A percentile compares a stretch with the other conserved stretches of the same genome.
Evolutionary conservation across 495 filamentous ascomycete species (phyloP).

Genomic region (Clavariopsis aquatica): DNA sequence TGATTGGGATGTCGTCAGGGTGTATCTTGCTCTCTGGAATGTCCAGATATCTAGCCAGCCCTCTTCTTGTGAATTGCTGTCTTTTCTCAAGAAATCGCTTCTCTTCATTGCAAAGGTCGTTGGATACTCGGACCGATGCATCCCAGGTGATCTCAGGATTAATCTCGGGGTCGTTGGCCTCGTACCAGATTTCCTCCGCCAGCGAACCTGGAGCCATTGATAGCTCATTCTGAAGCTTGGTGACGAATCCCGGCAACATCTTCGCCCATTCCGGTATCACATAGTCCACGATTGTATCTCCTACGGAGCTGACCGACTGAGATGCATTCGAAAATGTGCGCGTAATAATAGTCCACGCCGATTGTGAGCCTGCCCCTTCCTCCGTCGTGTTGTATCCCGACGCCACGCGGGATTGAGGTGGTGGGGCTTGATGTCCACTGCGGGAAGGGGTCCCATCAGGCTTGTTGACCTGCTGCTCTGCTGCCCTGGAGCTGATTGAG

Average conservation of each 20-base stretch:
- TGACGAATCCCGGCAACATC: slow-evolving; percentile 70
- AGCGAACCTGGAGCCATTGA: slow-evolving; percentile 83
- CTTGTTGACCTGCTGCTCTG: slow-evolving; percentile 21
- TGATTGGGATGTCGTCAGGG: slow-evolving; percentile 86
- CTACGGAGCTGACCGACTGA: slow-evolving; percentile 47
- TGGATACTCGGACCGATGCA: slow-evolving; percentile 77
- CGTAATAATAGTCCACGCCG: slow-evolving; percentile 20
- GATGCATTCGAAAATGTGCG: slow-evolving; percentile 18
- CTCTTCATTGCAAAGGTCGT: slow-evolving; percentile 83
- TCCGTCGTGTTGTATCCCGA: slow-evolving; percentile 6
- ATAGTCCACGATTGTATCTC: slow-evolving; percentile 65
- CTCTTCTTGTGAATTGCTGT: slow-evolving; percentile 63
- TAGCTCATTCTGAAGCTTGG: slow-evolving; percentile 85
- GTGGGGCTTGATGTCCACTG: slow-evolving; percentile 28
- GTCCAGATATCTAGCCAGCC: slow-evolving; percentile 77
- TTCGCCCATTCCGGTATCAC: slow-evolving; percentile 83
- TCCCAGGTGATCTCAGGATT: slow-evolving; percentile 83
- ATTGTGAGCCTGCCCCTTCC: slow-evolving; percentile 2
- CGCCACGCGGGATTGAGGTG: slow-evolving; percentile 33
- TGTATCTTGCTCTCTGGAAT: slow-evolving; percentile 79
- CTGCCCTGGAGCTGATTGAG: slow-evolving; percentile 12
- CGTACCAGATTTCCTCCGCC: slow-evolving; percentile 88
- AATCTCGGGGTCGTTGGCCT: slow-evolving; percentile 76
- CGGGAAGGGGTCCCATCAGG: not conserved
- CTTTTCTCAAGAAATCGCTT: slow-evolving; percentile 66